Conservation (phyloP, 768 basidiomycete genomes). For the Naematelia encephala region DNA sequence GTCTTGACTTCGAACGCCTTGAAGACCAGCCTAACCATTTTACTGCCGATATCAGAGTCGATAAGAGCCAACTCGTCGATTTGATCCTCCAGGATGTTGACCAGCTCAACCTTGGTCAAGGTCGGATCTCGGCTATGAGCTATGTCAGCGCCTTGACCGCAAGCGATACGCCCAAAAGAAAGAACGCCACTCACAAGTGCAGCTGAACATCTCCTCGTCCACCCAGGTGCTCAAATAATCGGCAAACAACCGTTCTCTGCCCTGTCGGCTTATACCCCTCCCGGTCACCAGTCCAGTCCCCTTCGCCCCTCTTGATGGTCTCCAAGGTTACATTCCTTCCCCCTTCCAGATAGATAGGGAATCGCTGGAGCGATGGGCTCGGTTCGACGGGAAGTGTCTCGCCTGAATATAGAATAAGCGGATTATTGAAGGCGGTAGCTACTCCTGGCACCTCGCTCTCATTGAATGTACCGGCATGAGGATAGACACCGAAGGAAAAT, state of each 20-base stretch:
- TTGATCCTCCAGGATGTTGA: slow-evolving; percentile 79
- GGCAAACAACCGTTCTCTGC: slow-evolving; percentile 63
- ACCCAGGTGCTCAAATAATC: slow-evolving; percentile 85
- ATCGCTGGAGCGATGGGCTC: neutral
- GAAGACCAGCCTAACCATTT: slow-evolving; percentile 58
- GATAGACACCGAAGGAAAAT: slow-evolving; percentile 83
- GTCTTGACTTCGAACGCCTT: slow-evolving; percentile 72
- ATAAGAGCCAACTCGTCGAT: slow-evolving; percentile 19
- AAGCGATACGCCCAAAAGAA: neutral
- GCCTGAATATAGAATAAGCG: slow-evolving; percentile 24
- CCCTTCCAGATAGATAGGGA: slow-evolving; percentile 57
- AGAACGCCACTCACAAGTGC: slow-evolving; percentile 54
- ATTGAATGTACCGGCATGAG: slow-evolving; percentile 56
- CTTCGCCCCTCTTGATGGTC: slow-evolving; percentile 87
- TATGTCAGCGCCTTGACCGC: neutral
- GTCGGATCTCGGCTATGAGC: slow-evolving; percentile 48
- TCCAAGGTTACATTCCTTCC: slow-evolving; percentile 79
- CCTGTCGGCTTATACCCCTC: neutral
- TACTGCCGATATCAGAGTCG: neutral
- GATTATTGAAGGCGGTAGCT: slow-evolving; percentile 53
- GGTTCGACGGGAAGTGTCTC: neutral
- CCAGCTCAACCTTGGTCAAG: slow-evolving; percentile 60
- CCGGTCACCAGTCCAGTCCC: slow-evolving; percentile 63
- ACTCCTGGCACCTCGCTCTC: slow-evolving; percentile 57
- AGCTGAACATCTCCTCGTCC: slow-evolving; percentile 70